phyloP scores from a whole-genome alignment of 2,329 filamentous ascomycete genomes.

The Fusarium humuli region DNA sequence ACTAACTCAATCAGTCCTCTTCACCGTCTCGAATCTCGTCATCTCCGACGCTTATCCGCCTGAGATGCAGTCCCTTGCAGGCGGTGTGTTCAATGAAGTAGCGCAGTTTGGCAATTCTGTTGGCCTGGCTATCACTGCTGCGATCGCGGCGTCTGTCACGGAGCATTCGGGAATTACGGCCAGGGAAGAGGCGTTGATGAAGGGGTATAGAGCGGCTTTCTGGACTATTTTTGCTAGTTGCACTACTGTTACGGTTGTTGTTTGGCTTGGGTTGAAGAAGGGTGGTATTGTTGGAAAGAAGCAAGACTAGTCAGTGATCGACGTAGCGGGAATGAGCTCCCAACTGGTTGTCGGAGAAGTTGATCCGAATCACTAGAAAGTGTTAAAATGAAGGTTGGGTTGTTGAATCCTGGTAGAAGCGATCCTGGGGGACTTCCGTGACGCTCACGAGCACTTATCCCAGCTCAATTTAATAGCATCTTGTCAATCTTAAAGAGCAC shows the following conservation, averaged over 20 bases:
- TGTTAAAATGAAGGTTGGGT: not conserved
- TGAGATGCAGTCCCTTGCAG: slow-evolving; percentile 67
- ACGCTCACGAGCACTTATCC: not conserved
- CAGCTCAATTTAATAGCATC: not conserved
- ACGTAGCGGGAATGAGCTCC: not conserved
- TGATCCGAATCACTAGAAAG: not conserved
- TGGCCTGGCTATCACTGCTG: slow-evolving; percentile 63
- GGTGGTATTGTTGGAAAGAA: slow-evolving; percentile 64
- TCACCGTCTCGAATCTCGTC: slow-evolving; percentile 66
- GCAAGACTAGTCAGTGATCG: slow-evolving; percentile 41
- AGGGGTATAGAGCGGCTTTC: slow-evolving; percentile 64
- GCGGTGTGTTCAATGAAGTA: slow-evolving; percentile 70
- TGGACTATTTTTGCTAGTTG: slow-evolving; percentile 62
- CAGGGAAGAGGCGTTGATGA: slow-evolving; percentile 55
- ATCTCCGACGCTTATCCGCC: slow-evolving; percentile 66
- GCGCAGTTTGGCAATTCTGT: slow-evolving; percentile 67
- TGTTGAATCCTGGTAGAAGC: not conserved
- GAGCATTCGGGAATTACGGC: slow-evolving; percentile 49
- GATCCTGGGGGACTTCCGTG: not conserved
- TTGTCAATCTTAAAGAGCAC: not conserved
- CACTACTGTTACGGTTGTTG: slow-evolving; percentile 52
- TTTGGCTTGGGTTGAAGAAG: slow-evolving; percentile 56
- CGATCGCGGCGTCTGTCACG: slow-evolving; percentile 60
- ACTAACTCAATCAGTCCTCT: slow-evolving; percentile 55
- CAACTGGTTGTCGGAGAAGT: not conserved